phyloP scores from a whole-genome alignment of 2,329 filamentous ascomycete species.

The Fusarium sp. region DNA sequence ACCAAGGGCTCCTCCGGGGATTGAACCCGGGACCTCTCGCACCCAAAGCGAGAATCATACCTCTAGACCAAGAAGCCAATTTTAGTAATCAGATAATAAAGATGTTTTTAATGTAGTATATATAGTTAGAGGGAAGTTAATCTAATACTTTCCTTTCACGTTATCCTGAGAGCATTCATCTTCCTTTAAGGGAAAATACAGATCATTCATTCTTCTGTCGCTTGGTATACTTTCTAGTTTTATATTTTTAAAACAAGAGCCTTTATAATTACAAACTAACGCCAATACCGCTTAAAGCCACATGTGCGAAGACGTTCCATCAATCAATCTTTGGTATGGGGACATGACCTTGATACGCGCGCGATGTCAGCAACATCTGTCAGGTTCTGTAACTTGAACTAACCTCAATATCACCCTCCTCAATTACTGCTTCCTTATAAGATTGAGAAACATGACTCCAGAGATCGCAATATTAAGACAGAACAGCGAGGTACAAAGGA shows the following conservation, averaged over 20 bases:
- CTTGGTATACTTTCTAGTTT: no score
- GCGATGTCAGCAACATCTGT: neutral
- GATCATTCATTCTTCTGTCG: no score
- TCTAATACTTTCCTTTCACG: no score
- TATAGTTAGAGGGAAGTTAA: no score
- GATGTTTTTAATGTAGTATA: accelerated
- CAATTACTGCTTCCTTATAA: accelerated
- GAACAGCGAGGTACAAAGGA: neutral
- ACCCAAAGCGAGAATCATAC: slow-evolving; percentile 41
- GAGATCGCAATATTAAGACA: accelerated
- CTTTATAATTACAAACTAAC: no score
- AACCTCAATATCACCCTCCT: accelerated
- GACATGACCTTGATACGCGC: neutral
- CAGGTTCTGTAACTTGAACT: neutral
- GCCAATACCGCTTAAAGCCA: accelerated
- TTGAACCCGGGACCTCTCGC: slow-evolving; percentile 58
- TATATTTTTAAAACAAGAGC: no score
- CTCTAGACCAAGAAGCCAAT: slow-evolving; percentile 31
- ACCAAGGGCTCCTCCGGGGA: slow-evolving; percentile 48
- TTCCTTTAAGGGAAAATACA: no score
- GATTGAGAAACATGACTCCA: accelerated
- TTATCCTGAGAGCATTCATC: no score
- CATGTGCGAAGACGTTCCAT: no score
- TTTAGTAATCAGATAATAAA: accelerated
- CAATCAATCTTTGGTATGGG: neutral